These are phyloP conservation scores for Arachis hypogaea DNA, from an alignment of 306 rosid genomes.

Conservation along the genomic window DNA sequence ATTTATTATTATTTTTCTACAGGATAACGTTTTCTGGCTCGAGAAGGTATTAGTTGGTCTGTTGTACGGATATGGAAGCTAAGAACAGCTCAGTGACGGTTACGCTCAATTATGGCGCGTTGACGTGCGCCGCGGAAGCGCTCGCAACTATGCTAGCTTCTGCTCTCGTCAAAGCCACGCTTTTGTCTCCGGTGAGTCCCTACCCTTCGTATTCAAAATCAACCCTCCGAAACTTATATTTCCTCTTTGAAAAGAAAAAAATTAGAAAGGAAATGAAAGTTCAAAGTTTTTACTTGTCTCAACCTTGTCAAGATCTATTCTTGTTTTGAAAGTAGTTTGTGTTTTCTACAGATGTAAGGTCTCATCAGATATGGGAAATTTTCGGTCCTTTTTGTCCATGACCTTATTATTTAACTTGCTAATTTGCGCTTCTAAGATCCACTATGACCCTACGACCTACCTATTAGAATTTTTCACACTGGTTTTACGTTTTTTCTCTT, in stretches of 20 bases:
- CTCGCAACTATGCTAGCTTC: constrained; percentile 62
- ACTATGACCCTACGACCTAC: too few relatives aligned
- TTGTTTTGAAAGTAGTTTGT: constrained; percentile 37
- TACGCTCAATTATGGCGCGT: constrained; percentile 54
- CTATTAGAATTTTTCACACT: not conserved
- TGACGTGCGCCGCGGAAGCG: constrained; percentile 63
- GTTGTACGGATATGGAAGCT: constrained; percentile 66
- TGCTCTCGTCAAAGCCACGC: constrained; percentile 64
- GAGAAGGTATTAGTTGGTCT: constrained; percentile 41
- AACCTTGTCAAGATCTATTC: constrained; percentile 36
- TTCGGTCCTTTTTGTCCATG: constrained; percentile 33
- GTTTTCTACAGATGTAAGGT: constrained; percentile 16
- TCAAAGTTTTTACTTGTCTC: not conserved
- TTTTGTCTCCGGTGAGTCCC: constrained; percentile 59
- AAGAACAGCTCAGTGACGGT: constrained; percentile 51
- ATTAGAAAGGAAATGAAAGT: not conserved
- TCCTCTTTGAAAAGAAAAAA: not conserved
- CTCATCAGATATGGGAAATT: constrained; percentile 16
- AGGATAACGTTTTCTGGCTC: constrained; percentile 39
- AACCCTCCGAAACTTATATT: not conserved
- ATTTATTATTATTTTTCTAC: constrained; percentile 4
- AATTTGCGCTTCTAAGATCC: constrained; percentile 23
- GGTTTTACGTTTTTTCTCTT: not conserved
- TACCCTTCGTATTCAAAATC: not conserved
- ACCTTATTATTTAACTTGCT: constrained; percentile 17